Percentiles rank a stretch among this genome's conserved stretches.
These are phyloP conservation scores for Saturnispora zaruensis DNA, from an alignment of 805 yeast genomes.

Conservation along the genomic window DNA sequence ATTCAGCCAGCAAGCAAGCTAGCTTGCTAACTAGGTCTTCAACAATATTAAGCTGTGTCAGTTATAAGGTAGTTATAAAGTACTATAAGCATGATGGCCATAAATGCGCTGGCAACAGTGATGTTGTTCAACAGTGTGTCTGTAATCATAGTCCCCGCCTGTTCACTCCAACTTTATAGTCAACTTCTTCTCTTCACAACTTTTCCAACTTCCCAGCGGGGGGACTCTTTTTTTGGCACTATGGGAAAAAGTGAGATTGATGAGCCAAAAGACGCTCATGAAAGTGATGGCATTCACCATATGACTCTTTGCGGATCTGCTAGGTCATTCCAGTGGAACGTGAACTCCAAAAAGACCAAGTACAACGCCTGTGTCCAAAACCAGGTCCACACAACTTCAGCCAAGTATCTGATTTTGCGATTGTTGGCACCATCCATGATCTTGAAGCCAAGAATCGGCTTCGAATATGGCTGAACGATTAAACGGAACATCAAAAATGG, in stretches of 20 bases:
- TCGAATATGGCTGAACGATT: conserved; percentile 35
- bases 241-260: not conserved
- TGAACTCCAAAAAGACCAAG: conserved; percentile 46
- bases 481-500: conserved; percentile 75
- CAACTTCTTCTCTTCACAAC: too few species aligned
- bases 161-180: not conserved
- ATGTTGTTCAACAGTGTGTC: conserved; percentile 6
- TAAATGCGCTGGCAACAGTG: not conserved
- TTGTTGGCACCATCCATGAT: conserved; percentile 18
- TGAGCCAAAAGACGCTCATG: not conserved
- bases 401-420: conserved; percentile 28
- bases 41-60: not conserved
- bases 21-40: not conserved
- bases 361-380: conserved; percentile 46
- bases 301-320: conserved; percentile 67
- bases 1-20: too few species aligned
- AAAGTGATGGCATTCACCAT: conserved; percentile 64
- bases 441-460: conserved; percentile 20
- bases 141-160: conserved; percentile 1
- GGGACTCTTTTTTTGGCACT: not conserved
- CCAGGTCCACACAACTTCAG: conserved; percentile 59
- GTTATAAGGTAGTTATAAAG: conserved; percentile 1
- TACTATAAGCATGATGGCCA: conserved; percentile 1
- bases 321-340: conserved; percentile 64
- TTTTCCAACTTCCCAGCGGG: too few species aligned